Conservation (phyloP, 768 basidiomycete species). For the Amyloporia xantha region DNA sequence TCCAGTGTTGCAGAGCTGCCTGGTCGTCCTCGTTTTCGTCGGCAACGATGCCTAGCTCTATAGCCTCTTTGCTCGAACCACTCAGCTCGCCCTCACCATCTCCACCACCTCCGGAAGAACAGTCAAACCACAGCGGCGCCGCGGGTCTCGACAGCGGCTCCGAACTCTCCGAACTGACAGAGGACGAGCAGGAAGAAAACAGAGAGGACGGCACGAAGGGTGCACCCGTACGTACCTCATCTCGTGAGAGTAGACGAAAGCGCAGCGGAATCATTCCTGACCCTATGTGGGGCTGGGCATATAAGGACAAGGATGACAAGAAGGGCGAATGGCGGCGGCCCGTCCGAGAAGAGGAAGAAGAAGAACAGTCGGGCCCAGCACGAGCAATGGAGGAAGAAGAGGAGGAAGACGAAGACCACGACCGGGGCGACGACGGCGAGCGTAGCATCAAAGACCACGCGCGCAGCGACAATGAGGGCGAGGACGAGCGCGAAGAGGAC, state of each 20-base stretch:
- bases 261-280: constrained; percentile 58
- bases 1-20: too few species aligned
- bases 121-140: constrained; percentile 26
- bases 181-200: constrained; percentile 63
- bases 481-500: constrained; percentile 32
- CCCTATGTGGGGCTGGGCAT: constrained; percentile 85
- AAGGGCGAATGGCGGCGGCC: constrained; percentile 26
- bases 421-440: constrained; percentile 3
- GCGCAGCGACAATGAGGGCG: constrained; percentile 31
- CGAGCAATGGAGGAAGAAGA: constrained; percentile 62
- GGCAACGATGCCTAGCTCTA: constrained; percentile 42
- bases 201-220: constrained; percentile 15
- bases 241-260: constrained; percentile 36
- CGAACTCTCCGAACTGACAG: constrained; percentile 78
- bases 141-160: constrained; percentile 57
- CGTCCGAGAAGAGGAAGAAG: constrained; percentile 42
- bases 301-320: constrained; percentile 41
- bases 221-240: constrained; percentile 20
- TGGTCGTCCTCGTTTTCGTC: constrained; percentile 6
- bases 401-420: constrained; percentile 37
- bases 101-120: constrained; percentile 32
- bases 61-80: constrained; percentile 51
- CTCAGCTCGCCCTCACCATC: constrained; percentile 67
- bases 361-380: constrained; percentile 38
- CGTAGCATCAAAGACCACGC: constrained; percentile 17